Conservation (phyloP, 2,329 filamentous ascomycete genomes). For the Colletotrichum nymphaeae region DNA sequence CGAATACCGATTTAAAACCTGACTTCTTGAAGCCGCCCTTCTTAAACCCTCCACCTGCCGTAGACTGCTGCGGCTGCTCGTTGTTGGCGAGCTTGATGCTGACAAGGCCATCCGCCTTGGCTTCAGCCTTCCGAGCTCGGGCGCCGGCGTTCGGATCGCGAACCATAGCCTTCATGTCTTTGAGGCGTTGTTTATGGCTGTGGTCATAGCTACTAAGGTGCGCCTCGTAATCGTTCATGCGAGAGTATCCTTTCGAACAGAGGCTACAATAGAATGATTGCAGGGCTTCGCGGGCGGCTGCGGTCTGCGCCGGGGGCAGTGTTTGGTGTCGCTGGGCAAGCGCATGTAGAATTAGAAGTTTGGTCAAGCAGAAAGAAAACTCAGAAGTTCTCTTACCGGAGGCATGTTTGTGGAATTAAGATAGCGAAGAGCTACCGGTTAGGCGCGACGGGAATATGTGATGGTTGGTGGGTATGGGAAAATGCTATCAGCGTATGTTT, state of each 20-base stretch:
- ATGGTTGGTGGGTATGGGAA: neutral
- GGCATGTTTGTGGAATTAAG: constrained; percentile 56
- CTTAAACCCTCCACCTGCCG: constrained; percentile 64
- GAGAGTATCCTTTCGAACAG: constrained; percentile 93
- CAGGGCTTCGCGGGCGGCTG: constrained; percentile 78
- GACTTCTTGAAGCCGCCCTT: constrained; percentile 84
- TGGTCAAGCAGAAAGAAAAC: constrained; percentile 46
- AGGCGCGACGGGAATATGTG: neutral
- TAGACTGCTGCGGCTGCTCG: constrained; percentile 42
- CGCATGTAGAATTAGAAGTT: neutral
- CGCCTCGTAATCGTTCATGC: constrained; percentile 96
- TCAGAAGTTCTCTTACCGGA: constrained; percentile 58
- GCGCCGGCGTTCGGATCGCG: constrained; percentile 75
- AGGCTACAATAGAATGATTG: constrained; percentile 87
- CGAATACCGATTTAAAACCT: constrained; percentile 84
- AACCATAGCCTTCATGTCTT: constrained; percentile 88
- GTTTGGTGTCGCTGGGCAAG: constrained; percentile 64
- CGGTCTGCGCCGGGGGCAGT: constrained; percentile 68
- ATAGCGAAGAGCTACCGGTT: neutral
- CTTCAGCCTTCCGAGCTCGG: constrained; percentile 76
- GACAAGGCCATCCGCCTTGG: constrained; percentile 76
- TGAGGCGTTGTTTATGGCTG: constrained; percentile 89
- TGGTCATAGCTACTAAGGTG: constrained; percentile 97
- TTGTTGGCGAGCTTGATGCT: constrained; percentile 70
- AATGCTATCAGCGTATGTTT: neutral